Evolutionary conservation across 345 rosid species (phyloP), one percentile per base, ranked within the genome.

Genomic region (Mangifera indica): DNA sequence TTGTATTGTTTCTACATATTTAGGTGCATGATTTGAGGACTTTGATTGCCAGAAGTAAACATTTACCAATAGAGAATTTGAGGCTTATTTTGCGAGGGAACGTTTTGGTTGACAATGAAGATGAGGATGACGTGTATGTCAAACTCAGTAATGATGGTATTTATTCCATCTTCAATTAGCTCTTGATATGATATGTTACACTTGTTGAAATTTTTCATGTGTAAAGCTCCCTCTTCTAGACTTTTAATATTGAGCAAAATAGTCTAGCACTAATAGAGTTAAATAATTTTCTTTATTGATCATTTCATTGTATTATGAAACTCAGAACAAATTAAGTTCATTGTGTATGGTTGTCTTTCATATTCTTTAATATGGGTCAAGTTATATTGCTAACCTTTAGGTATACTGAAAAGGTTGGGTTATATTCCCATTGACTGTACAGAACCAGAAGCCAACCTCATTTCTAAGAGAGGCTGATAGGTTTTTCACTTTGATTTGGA

Each of bases 1-100:
- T 63, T 68, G n/a, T 63, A 37, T 51, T 62, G 9, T 59, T 67
- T 74, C 72, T 63, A 49, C 81, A 0, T 13, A 29, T 68, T 44
- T 63, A 93, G 98, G 93, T 90, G 51, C 64, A 73, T 70, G 85
- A 93, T 74, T 84, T 93, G 84, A 84, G 90, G 74, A 81, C 84
- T 71, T 72, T 87, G 78, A 74, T 90, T 72, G 87, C 94, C 56
- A 83, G 65, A 37, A 82, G 77, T 75, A 84, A 83, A 63, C 70
- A 29, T 61, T 83, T 85, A 46, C 87, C 92, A 18, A 71, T 84
- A 15, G 83, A 76, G 34, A 88, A 82, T 78, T 73, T 90, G 87
- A 90, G 86, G 79, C 85, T 93, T 73, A 78, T 90, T 77, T 84
- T 86, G 57, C 90, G 76, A 60, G 98, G 98, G 10, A 86, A 81